Evolutionary conservation across 768 basidiomycete species (phyloP), one percentile per base, ranked within the genome.

Genomic region (Calocybe indica): DNA sequence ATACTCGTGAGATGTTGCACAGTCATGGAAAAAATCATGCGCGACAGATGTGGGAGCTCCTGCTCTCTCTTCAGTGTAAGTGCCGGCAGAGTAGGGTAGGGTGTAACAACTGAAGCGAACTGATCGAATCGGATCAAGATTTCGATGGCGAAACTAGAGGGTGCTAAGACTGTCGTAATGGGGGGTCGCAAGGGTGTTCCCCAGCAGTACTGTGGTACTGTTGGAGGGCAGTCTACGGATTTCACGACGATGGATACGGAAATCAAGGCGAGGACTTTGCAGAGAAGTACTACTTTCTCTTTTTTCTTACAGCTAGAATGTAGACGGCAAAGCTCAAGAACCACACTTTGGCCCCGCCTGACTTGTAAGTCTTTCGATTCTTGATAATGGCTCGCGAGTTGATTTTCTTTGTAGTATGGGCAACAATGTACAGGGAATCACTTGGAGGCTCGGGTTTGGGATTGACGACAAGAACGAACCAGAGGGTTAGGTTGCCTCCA

Each of bases 401-500:
- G 3, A 51, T 49, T 52, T 40, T 51, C 52, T 43, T 35, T 36
- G 31, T 44, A 79, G 78, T 52, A 47, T 74, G 51, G 74, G 73
- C 11, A 79, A 79, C 55, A 75, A 73, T 47, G 61, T 79, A 9
- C 77, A 78, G 59, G 80, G 80, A 15, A 74, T 82, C 37, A 82
- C 82, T 15, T 83, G 79, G 79, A 64, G 82, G 47, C 68, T 82
- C 15, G 80, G 72, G 3, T 81, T 78, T 57, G 80, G 80, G 3
- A 65, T 82, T 34, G 63, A 76, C 40, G 62, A 79, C 53, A 67
- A 75, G 5, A 56, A 61, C 11, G 63, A 74, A 59, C 80, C 80
- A 3, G 82, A 82, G 70, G 78, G 80, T 79, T 79, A 49, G 35
- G 65, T 49, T 35, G 50, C 33, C 15, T 31, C 42, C n/a, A 3